These are phyloP conservation scores for Neltuma alba DNA, from an alignment of 306 rosid genomes.

Conservation along the genomic window DNA sequence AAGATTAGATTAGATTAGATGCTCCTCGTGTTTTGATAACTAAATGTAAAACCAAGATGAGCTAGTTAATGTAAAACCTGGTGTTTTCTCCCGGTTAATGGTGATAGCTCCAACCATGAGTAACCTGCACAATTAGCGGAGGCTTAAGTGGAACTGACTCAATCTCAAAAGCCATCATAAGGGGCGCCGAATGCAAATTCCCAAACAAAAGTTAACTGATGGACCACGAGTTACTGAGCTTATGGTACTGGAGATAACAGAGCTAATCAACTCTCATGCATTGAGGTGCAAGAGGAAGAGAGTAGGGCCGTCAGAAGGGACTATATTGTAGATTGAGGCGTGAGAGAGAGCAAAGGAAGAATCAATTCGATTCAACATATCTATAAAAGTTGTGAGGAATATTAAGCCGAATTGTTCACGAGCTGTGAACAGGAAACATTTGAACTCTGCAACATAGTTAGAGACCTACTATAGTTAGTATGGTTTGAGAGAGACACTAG, in stretches of 20 bases:
- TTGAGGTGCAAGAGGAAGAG: neutral
- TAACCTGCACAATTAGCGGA: conserved; percentile 59
- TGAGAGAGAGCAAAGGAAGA: neutral
- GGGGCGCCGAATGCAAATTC: neutral
- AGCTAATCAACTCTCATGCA: too few species aligned
- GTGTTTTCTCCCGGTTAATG: conserved; percentile 94
- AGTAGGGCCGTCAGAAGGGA: neutral
- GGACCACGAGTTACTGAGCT: neutral
- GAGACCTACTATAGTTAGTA: too few species aligned
- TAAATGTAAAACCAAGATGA: conserved; percentile 19
- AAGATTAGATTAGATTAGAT: conserved; percentile 17
- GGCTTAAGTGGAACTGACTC: conserved; percentile 30
- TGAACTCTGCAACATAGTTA: too few species aligned
- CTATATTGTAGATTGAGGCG: neutral
- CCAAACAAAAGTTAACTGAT: neutral
- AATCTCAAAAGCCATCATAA: neutral
- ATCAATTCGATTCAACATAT: neutral
- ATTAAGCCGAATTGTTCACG: too few species aligned
- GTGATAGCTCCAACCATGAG: conserved; percentile 90
- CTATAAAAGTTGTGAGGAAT: neutral
- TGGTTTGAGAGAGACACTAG: too few species aligned
- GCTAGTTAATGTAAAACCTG: conserved; percentile 56
- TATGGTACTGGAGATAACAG: too few species aligned
- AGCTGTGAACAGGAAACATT: too few species aligned
- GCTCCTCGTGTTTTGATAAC: conserved; percentile 10